Evolutionary conservation across 2,329 filamentous ascomycete species (phyloP).

Genomic region (Curvularia lunata): DNA sequence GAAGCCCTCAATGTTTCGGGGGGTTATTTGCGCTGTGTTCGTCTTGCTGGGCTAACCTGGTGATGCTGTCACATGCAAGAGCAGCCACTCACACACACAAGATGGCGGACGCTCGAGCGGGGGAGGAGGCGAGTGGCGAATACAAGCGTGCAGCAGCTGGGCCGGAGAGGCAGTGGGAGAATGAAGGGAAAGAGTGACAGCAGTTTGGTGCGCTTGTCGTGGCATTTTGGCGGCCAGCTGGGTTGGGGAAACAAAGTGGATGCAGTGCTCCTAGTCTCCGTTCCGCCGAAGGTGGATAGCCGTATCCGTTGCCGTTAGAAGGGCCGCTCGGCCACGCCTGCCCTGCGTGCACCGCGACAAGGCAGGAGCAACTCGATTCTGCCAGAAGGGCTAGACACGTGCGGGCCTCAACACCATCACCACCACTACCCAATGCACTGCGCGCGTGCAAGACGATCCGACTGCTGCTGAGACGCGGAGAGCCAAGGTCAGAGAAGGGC

Average conservation of each 20-base stretch:
- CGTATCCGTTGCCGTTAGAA: not conserved
- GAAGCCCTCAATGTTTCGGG: constrained; percentile 2
- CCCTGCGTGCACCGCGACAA: constrained; percentile 12
- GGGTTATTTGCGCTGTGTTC: constrained; percentile 5
- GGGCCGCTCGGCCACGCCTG: constrained; percentile 16
- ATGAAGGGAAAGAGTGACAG: constrained; percentile 13
- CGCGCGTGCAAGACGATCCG: not conserved
- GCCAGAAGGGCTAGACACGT: constrained; percentile 13
- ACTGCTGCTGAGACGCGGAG: not conserved
- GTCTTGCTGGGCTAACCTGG: constrained; percentile 16
- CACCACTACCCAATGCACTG: not conserved
- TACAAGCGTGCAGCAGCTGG: not conserved
- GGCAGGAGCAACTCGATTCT: constrained; percentile 7
- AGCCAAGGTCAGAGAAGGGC: not conserved
- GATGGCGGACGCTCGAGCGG: constrained; percentile 14
- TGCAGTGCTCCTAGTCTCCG: constrained; percentile 25
- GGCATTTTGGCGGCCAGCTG: constrained; percentile 25
- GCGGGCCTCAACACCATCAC: not conserved
- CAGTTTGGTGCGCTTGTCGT: constrained; percentile 9
- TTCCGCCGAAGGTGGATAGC: constrained; percentile 25
- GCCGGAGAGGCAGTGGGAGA: not conserved
- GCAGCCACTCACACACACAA: constrained; percentile 24
- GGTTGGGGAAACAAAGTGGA: constrained; percentile 27
- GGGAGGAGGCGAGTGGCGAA: constrained; percentile 7
- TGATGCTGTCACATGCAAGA: constrained; percentile 42